Base-by-base conservation (phyloP, 2,329 filamentous ascomycete genomes). In the Zymoseptoria tritici region DNA sequence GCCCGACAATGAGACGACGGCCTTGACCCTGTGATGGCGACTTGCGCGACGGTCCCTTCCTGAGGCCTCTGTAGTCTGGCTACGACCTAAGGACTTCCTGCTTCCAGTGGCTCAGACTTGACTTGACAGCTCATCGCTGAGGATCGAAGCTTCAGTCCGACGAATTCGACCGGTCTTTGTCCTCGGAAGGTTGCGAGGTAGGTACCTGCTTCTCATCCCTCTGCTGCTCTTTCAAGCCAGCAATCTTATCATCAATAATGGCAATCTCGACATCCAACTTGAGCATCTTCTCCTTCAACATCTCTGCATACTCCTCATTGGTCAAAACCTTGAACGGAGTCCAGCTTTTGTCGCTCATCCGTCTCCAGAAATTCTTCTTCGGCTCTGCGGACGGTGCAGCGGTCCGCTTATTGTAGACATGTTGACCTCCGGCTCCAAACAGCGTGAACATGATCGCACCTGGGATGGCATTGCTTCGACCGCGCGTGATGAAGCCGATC, bases 211-310 rank as follows among this genome's bases (percentile, higher is more conserved):
- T n/a, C 52, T 60, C 62, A 19, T 60, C 9, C 21, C 57, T 54
- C 56, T 68, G 64, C 52, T 70, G 55, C 53, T 62, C 59, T 50
- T 64, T 77, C 26, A 86, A 69, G 49, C 75, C 78, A 54, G 79
- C 81, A 65, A 94, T 89, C 68, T 84, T 85, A 57, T 93, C 90
- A 68, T 94, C 89, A 42, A 93, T 79, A 4, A 94, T 73, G 0
- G 89, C 85, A 72, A 94, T 91, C 62, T 93, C 88, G 0, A 84
- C 88, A 64, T 94, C 87, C 2, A 93, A 76, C 62, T 79, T 81
- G 24, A 93, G 72, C 49, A 91, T 75, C 74, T 87, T 90, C 71
- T 92, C 88, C 29, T 80, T 78, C 68, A 94, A 78, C 75, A 91
- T 85, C 0, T 80, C 76, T 60, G 83, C 81, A 69, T 94, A 94